Conservation (phyloP, 2,329 filamentous ascomycete species). For the Leptoxyphium fumago region DNA sequence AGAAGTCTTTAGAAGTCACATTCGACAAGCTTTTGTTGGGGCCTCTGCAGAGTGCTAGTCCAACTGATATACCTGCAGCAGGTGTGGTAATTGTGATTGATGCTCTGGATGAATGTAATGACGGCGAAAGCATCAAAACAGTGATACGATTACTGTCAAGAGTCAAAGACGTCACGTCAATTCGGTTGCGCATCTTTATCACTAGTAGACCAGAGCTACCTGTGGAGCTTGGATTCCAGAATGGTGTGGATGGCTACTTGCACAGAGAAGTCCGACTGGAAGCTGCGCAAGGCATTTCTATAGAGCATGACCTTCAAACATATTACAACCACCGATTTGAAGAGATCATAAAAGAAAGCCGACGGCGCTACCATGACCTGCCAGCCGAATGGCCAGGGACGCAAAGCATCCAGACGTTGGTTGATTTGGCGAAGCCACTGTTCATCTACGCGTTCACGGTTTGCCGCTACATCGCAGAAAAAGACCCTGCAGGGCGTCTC, state of each 20-base stretch:
- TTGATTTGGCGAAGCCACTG: conserved; percentile 12
- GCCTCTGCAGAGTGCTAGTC: conserved; percentile 1
- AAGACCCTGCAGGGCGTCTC: conserved; percentile 1
- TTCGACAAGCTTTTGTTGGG: conserved; percentile 4
- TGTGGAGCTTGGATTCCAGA: conserved; percentile 8
- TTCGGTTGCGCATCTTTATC: conserved; percentile 10
- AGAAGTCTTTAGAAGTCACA: conserved; percentile 1
- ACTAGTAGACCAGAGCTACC: conserved; percentile 13
- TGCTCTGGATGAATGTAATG: conserved; percentile 21
- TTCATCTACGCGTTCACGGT: conserved; percentile 19
- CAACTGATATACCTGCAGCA: neutral
- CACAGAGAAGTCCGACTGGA: conserved; percentile 10
- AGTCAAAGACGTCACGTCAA: conserved; percentile 2
- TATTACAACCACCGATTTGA: conserved; percentile 8
- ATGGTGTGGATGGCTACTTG: conserved; percentile 1
- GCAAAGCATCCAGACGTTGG: conserved; percentile 8
- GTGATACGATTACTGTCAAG: conserved; percentile 8
- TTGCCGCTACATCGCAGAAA: conserved; percentile 15
- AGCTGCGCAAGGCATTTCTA: conserved; percentile 6
- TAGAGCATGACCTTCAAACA: conserved; percentile 15
- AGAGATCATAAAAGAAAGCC: conserved; percentile 2
- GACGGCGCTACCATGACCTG: conserved; percentile 2
- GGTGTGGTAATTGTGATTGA: conserved; percentile 12
- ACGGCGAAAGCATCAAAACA: conserved; percentile 6
- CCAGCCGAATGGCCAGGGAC: conserved; percentile 10